Evolutionary conservation across 1,284 basidiomycete species (phyloP).

Genomic region (Papiliotrema nemorosa): DNA sequence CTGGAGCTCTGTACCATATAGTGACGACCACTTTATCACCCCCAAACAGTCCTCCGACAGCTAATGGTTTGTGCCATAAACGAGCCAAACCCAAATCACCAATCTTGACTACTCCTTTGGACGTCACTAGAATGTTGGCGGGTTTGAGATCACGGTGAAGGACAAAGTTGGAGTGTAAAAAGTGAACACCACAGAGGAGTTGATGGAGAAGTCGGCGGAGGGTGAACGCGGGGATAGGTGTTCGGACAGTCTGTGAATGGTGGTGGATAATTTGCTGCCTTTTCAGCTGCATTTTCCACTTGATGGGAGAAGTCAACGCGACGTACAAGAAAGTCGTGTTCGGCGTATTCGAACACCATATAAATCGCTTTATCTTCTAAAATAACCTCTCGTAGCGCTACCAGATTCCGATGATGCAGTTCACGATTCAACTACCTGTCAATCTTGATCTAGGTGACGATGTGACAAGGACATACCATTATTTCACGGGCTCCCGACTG

Average conservation of each 20-base stretch:
- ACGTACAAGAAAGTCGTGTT: constrained; percentile 91
- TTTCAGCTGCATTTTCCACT: constrained; percentile 12
- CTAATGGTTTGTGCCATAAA: constrained; percentile 53
- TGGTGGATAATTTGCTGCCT: constrained; percentile 98
- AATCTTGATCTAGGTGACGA: background rate
- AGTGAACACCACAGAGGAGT: constrained; percentile 90
- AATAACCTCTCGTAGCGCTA: constrained; percentile 88
- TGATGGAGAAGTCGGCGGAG: constrained; percentile 94
- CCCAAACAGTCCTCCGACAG: constrained; percentile 54
- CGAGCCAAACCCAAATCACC: constrained; percentile 94
- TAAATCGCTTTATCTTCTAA: constrained; percentile 97
- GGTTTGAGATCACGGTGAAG: constrained; percentile 97
- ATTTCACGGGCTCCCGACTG: constrained; percentile 91
- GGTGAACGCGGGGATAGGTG: constrained; percentile 66
- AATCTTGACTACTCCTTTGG: constrained; percentile 88
- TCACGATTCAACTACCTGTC: constrained; percentile 73
- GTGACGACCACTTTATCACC: constrained; percentile 99
- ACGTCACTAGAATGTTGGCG: constrained; percentile 95
- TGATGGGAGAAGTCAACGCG: constrained; percentile 6
- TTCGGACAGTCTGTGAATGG: constrained; percentile 81
- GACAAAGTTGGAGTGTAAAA: constrained; percentile 92
- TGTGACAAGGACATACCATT: constrained; percentile 60
- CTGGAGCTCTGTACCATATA: constrained; percentile 97
- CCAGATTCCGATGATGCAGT: constrained; percentile 87
- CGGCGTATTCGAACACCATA: constrained; percentile 99